phyloP scores from a whole-genome alignment of 1,284 basidiomycete species.

The Exobasidium cylindrosporum region DNA sequence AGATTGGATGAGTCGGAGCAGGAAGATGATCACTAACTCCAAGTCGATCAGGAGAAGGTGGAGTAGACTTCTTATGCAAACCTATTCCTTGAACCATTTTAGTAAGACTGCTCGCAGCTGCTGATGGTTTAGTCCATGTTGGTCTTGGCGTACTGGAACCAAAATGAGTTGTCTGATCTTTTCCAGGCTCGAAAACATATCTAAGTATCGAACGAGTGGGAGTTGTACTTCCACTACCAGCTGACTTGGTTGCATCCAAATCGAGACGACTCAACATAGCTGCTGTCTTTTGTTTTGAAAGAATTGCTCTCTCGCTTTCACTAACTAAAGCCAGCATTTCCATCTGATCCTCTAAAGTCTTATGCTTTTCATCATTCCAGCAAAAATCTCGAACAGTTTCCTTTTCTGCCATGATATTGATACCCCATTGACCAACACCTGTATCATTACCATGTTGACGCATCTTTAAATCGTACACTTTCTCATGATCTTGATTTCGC shows the following conservation, averaged over 20 bases:
- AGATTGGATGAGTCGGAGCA: neutral
- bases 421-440: constrained; percentile 35
- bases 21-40: too few species aligned
- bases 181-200: neutral
- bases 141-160: neutral
- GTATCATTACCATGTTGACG: constrained; percentile 16
- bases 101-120: neutral
- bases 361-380: constrained; percentile 28
- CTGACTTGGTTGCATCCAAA: neutral
- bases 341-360: neutral
- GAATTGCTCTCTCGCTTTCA: neutral
- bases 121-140: neutral
- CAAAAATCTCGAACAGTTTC: constrained; percentile 36
- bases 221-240: neutral
- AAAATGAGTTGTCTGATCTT: neutral
- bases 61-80: neutral
- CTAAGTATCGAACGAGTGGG: neutral
- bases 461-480: neutral
- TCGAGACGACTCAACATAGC: neutral
- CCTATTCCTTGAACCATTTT: neutral
- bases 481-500: neutral
- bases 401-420: constrained; percentile 35
- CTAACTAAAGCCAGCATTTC: neutral
- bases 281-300: neutral
- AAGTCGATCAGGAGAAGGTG: neutral